Base-by-base conservation (phyloP, 441 rosid genomes). In the Croton laevigatus region DNA sequence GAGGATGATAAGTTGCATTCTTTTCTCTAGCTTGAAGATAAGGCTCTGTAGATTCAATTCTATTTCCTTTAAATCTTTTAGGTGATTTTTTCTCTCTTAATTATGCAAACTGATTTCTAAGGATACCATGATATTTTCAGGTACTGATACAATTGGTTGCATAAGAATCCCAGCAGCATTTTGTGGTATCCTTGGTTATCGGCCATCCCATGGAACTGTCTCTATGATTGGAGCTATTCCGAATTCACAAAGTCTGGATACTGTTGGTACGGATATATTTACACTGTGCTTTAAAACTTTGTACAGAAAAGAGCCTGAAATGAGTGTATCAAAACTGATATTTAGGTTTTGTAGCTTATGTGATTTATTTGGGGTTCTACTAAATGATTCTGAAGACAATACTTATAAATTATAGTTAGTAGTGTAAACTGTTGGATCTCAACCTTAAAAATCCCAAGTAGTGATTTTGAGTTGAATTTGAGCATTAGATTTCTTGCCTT, bases 131-230 rank as follows among this genome's bases (percentile, higher is more conserved):
- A 72, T 69, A 67, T 58, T 78, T 81, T 71, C 78, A 94, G 99
- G 96, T 51, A 83, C 87, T n/a, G 99, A 94, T 82, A 89, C 99
- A 40, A 75, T 78, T 63, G 99, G 99, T 0, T 76, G 93, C 60
- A 78, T 87, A 60, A 85, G 97, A 85, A 68, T 87, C 73, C 98
- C 98, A 45, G 97, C 98, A 19, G 85, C 99, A 59, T 92, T 88
- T 80, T 92, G 97, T 83, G 98, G 99, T 66, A 75, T 92, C 76
- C 84, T 92, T 60, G 88, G 96, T 48, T 94, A 80, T 75, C 82
- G 98, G n/a, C 94, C 99, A 20, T 94, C 99, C 59, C 98, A 94
- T 68, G 91, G 96, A 37, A 82, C 88, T 62, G 82, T 87, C 64
- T 88, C 94, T 70, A 84, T 86, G 38, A 76, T 81, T 65, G 99